These are phyloP conservation scores for Silene latifolia DNA, from an alignment of 148 eudicot species.

Conservation along the genomic window DNA sequence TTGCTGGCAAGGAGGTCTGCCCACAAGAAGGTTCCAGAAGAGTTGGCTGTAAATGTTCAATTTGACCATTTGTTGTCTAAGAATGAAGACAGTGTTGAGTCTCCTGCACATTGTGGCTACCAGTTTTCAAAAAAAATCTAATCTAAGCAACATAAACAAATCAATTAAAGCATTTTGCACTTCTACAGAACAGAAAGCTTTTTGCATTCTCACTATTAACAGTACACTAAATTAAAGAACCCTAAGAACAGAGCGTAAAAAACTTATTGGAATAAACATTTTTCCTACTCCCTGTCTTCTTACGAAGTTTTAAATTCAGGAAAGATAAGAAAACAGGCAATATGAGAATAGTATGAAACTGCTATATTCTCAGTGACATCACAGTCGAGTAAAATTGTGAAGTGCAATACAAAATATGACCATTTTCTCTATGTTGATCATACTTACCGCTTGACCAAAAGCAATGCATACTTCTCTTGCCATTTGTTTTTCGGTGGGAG, in stretches of 20 bases:
- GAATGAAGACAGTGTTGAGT: neutral
- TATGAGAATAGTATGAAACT: neutral
- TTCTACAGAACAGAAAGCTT: neutral
- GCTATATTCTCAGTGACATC: neutral
- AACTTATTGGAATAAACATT: neutral
- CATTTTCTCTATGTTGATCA: neutral
- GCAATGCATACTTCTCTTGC: slow-evolving; percentile 97
- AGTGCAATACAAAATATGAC: neutral
- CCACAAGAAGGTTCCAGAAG: neutral
- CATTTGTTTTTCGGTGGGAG: slow-evolving; percentile 95
- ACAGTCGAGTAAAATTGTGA: neutral
- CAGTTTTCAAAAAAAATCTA: neutral
- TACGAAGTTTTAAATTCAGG: neutral
- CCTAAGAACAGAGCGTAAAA: neutral
- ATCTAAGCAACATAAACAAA: neutral
- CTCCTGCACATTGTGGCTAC: neutral
- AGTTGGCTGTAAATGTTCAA: neutral
- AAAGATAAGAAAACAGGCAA: too few species aligned
- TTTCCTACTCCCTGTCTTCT: neutral
- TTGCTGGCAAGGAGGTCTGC: neutral
- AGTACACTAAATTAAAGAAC: neutral
- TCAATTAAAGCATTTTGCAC: neutral
- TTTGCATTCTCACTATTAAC: neutral
- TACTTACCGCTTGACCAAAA: slow-evolving; percentile 81
- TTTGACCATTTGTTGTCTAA: neutral